Percentiles rank a stretch among this genome's conserved stretches.
phyloP scores from a whole-genome alignment of 306 rosid species.

The Clitoria ternatea region DNA sequence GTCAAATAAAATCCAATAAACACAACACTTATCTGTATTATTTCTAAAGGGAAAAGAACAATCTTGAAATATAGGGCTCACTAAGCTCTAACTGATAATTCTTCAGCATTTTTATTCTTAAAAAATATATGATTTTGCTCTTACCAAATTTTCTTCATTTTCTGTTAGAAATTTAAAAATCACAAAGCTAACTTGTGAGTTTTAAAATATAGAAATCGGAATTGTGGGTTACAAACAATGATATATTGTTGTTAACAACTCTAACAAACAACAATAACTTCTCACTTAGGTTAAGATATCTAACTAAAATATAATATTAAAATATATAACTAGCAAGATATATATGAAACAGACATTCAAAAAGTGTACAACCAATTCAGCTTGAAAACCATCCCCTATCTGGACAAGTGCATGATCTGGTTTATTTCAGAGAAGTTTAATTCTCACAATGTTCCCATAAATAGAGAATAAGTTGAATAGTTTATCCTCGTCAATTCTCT shows the following conservation, averaged over 20 bases:
- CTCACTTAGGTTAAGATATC: background rate
- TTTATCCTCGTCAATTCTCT: constrained; percentile 92
- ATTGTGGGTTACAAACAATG: background rate
- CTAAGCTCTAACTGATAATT: background rate
- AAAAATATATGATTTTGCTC: background rate
- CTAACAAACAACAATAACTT: background rate
- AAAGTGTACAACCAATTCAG: constrained; percentile 89
- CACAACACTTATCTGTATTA: background rate
- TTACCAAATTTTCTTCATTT: constrained; percentile 6
- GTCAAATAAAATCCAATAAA: background rate
- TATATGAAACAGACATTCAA: constrained; percentile 59
- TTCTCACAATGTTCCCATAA: constrained; percentile 87
- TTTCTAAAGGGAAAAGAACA: background rate
- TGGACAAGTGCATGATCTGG: constrained; percentile 92
- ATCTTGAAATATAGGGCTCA: background rate
- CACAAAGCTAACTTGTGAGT: constrained; percentile 5
- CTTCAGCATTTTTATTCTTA: background rate
- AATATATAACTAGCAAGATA: background rate
- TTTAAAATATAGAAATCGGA: background rate
- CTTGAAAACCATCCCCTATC: constrained; percentile 98
- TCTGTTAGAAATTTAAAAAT: background rate
- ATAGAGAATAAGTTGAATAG: constrained; percentile 90
- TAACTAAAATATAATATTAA: background rate
- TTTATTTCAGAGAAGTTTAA: constrained; percentile 87
- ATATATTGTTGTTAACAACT: background rate